Conservation (phyloP, 2,329 filamentous ascomycete species). For the Pyrenochaeta sp. region DNA sequence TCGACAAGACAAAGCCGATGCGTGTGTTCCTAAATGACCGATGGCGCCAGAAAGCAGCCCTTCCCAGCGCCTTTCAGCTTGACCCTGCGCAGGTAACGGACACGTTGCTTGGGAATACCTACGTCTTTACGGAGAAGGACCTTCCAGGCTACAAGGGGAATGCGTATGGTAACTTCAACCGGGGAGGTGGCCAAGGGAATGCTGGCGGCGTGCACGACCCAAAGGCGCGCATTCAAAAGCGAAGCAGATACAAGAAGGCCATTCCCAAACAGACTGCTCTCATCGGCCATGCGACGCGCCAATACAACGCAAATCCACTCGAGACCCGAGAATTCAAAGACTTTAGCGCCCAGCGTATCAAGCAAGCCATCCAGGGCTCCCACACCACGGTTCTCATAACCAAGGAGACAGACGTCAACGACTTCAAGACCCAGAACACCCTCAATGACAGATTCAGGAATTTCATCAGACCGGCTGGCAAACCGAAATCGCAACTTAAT, state of each 20-base stretch:
- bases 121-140: constrained; percentile 92
- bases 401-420: constrained; percentile 31
- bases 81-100: constrained; percentile 65
- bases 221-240: constrained; percentile 43
- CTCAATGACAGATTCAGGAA: constrained; percentile 42
- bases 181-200: constrained; percentile 27
- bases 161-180: constrained; percentile 33
- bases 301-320: constrained; percentile 60
- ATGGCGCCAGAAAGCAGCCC: constrained; percentile 70
- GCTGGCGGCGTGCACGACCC: constrained; percentile 39
- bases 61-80: constrained; percentile 90
- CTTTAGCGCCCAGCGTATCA: constrained; percentile 51
- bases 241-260: constrained; percentile 44
- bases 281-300: constrained; percentile 66
- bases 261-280: constrained; percentile 59
- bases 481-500: constrained; percentile 54
- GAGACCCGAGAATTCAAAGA: constrained; percentile 53
- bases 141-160: constrained; percentile 73
- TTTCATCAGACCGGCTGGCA: constrained; percentile 37
- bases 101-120: constrained; percentile 78
- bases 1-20: constrained; percentile 59
- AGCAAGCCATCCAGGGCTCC: constrained; percentile 55
- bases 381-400: constrained; percentile 40
- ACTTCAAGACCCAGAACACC: constrained; percentile 33
- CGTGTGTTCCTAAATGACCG: constrained; percentile 70